Base-by-base conservation (phyloP, 1,139 yeast species). In the Hyphopichia khmerensis region DNA sequence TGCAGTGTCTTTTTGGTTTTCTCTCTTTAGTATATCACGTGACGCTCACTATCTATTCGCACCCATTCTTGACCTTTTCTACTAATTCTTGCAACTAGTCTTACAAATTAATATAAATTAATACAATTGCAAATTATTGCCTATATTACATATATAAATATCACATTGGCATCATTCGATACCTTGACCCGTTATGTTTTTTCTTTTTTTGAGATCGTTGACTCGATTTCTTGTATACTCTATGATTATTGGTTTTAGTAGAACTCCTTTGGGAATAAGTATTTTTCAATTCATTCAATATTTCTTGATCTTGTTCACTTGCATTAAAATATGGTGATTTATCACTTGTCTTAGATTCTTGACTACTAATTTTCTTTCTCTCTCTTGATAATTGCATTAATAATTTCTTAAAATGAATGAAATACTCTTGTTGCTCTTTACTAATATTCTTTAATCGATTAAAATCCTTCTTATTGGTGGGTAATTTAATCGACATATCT, bases 401-500 rank as follows among this genome's bases (percentile, higher is more conserved):
- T 1, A 65, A 48, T 16, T 67, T 61, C 47, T 73, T 78, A 57
- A 84, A 82, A 48, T 67, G 62, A 32, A 62, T 61, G 53, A 75
- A 84, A 49, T 72, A 69, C 3, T 61, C 67, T 17, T 57, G 52
- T 43, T 79, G 81, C 10, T 61, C 69, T 33, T 60, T 61, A 13
- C 61, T 59, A 15, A 77, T 63, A 10, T 70, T 79, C 2, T 61
- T 60, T 27, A 81, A 54, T 39, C 60, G 62, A 7, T 67, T 60
- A 57, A 72, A 84, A 39, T 77, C 87, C n/a, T 56, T 59, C 43
- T 75, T 75, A 14, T 73, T 74, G 1, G 73, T 67, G 0, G 91
- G 91, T 29, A 84, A 59, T 36, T 64, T 65, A 16, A 61, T 56
- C 0, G 87, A 82, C 75, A 84, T 72, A 40, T 79, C 81, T 48